These are phyloP conservation scores for Lasiodiplodia theobromae DNA, from an alignment of 2,329 filamentous ascomycete species.

Conservation along the genomic window DNA sequence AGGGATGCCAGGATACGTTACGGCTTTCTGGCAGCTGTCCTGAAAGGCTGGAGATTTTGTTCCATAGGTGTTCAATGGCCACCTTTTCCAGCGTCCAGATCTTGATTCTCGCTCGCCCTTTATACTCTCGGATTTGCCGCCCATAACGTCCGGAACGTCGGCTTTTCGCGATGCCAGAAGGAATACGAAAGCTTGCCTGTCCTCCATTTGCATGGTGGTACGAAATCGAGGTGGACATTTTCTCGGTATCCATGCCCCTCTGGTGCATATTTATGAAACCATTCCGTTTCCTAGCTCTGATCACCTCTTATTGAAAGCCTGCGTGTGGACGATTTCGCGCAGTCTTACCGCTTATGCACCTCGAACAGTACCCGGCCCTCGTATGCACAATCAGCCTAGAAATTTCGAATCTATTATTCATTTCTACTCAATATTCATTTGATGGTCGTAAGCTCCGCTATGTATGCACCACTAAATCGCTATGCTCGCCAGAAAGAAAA, in stretches of 20 bases:
- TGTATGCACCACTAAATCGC: not conserved
- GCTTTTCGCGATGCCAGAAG: conserved; percentile 12
- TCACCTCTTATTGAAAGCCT: not conserved
- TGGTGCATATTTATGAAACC: not conserved
- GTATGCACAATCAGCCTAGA: not conserved
- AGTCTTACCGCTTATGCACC: not conserved
- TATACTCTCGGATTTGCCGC: not conserved
- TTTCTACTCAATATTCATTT: not conserved
- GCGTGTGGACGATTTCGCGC: not conserved
- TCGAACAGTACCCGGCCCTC: not conserved
- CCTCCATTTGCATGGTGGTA: not conserved
- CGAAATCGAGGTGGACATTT: not conserved
- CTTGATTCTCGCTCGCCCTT: not conserved
- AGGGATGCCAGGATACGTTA: conserved; percentile 14
- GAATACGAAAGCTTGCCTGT: conserved; percentile 3
- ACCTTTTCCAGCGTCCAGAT: conserved; percentile 25
- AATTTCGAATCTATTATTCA: not conserved
- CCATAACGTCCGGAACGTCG: not conserved
- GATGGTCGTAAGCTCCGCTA: not conserved
- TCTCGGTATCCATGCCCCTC: not conserved
- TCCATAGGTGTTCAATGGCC: conserved; percentile 25
- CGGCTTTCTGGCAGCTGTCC: conserved; percentile 15
- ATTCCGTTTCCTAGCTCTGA: not conserved
- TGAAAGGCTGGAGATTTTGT: not conserved
- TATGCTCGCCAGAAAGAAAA: not conserved